Evolutionary conservation across 2,329 filamentous ascomycete genomes (phyloP).

Genomic region (Diaporthe citri): DNA sequence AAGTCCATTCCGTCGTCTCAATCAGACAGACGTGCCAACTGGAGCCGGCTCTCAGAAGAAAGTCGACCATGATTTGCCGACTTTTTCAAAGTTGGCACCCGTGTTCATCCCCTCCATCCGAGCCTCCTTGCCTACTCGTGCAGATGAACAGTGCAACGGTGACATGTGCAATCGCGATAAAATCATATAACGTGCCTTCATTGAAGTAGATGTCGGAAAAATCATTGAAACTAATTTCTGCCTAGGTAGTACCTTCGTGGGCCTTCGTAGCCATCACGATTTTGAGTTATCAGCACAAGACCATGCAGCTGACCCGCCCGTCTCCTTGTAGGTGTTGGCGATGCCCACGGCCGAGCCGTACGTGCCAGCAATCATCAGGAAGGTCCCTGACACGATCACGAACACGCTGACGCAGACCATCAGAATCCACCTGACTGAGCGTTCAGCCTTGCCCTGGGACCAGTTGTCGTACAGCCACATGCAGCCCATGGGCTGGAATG

Average conservation of each 20-base stretch:
- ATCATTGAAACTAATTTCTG: neutral
- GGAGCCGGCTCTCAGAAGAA: neutral
- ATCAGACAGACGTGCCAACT: too few relatives aligned
- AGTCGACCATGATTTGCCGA: neutral
- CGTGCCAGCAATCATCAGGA: constrained; percentile 12
- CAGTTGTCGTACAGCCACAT: constrained; percentile 24
- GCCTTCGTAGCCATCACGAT: neutral
- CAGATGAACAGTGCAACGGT: neutral
- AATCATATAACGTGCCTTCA: too few relatives aligned
- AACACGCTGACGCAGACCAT: constrained; percentile 13
- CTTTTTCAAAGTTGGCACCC: neutral
- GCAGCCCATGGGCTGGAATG: constrained; percentile 14
- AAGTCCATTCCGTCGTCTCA: neutral
- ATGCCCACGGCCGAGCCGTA: constrained; percentile 5
- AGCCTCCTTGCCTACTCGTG: neutral
- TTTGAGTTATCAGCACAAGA: constrained; percentile 8
- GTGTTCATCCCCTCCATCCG: neutral
- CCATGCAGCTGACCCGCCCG: constrained; percentile 8
- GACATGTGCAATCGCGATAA: too few relatives aligned
- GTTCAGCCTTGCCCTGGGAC: neutral
- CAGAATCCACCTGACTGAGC: neutral
- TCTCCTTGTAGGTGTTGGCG: neutral
- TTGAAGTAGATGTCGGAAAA: too few relatives aligned
- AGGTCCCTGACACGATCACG: neutral
- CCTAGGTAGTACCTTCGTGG: neutral